A percentile compares a stretch with the other conserved stretches of the same genome.
These are phyloP conservation scores for Angomonas ambiguus DNA, from an alignment of 208 protist species.

Conservation along the genomic window DNA sequence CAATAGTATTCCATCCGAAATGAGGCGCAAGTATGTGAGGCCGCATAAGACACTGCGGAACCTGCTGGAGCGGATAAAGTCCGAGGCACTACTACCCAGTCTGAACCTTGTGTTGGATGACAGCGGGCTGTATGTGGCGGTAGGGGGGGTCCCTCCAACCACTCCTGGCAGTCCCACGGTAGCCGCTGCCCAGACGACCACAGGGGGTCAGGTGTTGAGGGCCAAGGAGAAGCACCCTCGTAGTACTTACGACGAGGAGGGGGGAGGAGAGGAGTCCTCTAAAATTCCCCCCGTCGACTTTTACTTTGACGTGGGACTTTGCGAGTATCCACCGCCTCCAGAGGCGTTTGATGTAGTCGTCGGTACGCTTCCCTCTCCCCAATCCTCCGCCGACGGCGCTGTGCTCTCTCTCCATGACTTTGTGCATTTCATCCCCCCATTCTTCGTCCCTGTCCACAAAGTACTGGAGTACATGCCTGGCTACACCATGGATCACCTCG, in stretches of 20 bases:
- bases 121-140: constrained; percentile 55
- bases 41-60: constrained; percentile 70
- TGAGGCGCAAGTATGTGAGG: constrained; percentile 54
- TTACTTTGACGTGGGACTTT: constrained; percentile 76
- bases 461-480: constrained; percentile 74
- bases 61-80: constrained; percentile 22
- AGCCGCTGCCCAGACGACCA: constrained; percentile 2
- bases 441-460: constrained; percentile 73
- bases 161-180: not conserved
- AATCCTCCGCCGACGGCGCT: constrained; percentile 41
- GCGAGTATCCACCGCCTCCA: constrained; percentile 55
- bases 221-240: not conserved
- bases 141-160: constrained; percentile 17
- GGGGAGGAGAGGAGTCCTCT: not conserved
- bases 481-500: constrained; percentile 83
- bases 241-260: not conserved
- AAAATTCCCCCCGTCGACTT: constrained; percentile 46
- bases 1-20: constrained; percentile 39
- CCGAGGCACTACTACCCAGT: constrained; percentile 18
- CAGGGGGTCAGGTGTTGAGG: too few species aligned
- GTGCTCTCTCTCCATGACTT: constrained; percentile 75
- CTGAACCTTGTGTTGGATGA: constrained; percentile 45
- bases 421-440: constrained; percentile 76
- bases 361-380: constrained; percentile 32
- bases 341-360: constrained; percentile 64